A percentile compares a stretch with the other conserved stretches of the same genome.
Evolutionary conservation across 139 green algal genomes (phyloP).

Genomic region (Chlamydomonas applanata): DNA sequence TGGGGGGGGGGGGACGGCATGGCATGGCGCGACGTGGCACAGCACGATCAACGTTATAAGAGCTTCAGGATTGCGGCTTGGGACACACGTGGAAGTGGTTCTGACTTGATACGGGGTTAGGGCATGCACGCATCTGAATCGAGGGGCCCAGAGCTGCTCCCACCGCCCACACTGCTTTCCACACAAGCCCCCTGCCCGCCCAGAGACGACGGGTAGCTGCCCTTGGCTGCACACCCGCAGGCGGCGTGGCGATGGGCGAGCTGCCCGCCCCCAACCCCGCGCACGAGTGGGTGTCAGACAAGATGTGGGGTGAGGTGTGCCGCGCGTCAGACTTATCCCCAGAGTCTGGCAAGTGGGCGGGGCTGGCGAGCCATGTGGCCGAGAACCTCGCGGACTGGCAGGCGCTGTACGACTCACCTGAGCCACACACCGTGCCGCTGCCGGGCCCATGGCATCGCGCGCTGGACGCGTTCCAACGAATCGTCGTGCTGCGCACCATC

Average conservation of each 20-base stretch:
- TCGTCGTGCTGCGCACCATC: constrained; percentile 61
- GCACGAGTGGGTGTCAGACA: constrained; percentile 58
- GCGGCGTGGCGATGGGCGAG: constrained; percentile 66
- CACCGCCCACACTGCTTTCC: no score
- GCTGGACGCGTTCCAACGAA: constrained; percentile 65
- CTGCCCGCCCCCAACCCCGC: constrained; percentile 55
- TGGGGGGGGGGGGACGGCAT: no score
- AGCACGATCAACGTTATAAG: no score
- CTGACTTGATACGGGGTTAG: no score
- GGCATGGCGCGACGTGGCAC: no score
- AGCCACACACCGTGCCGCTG: constrained; percentile 52
- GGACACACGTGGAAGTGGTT: no score
- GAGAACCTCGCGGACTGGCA: constrained; percentile 44
- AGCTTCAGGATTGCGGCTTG: no score
- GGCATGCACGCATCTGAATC: no score
- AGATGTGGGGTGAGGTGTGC: constrained; percentile 70
- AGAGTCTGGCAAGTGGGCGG: constrained; percentile 34
- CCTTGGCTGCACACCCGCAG: constrained; percentile 28
- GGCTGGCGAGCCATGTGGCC: constrained; percentile 35
- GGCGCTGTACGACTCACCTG: constrained; percentile 57
- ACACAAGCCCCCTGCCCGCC: no score
- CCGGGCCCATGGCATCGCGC: constrained; percentile 47
- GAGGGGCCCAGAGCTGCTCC: no score
- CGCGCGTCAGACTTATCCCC: constrained; percentile 46
- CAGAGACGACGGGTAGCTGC: no score